These are phyloP conservation scores for Glebionis coronaria DNA, from an alignment of 129 eudicot species.

Conservation along the genomic window DNA sequence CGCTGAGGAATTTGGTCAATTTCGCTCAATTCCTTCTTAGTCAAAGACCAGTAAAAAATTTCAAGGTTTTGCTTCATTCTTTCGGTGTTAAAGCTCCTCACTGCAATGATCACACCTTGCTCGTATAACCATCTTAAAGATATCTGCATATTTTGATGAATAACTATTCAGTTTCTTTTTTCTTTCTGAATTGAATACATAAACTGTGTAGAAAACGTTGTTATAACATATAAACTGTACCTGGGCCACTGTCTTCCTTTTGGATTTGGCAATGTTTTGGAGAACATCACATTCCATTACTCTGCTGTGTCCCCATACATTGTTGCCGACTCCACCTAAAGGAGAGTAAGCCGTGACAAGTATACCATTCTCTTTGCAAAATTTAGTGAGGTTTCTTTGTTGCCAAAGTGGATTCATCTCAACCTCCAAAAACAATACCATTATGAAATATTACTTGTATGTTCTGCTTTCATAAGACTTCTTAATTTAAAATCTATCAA, in stretches of 20 bases:
- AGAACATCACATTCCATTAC: constrained; percentile 29
- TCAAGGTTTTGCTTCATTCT: constrained; percentile 45
- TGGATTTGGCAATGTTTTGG: constrained; percentile 5
- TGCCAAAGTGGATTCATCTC: constrained; percentile 55
- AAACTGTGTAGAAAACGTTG: too few species aligned
- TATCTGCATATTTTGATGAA: constrained; percentile 16
- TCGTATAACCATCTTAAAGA: constrained; percentile 31
- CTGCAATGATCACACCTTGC: constrained; percentile 42
- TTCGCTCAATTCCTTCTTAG: constrained; percentile 17
- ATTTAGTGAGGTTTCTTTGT: constrained; percentile 31
- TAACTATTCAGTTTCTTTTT: too few species aligned
- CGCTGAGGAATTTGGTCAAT: constrained; percentile 43
- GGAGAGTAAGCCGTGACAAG: constrained; percentile 44
- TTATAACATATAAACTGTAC: constrained; percentile 12
- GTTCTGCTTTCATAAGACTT: neutral
- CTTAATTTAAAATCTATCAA: too few species aligned
- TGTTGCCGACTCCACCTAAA: constrained; percentile 39
- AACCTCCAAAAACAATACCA: constrained; percentile 31
- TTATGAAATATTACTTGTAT: neutral
- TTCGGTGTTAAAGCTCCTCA: constrained; percentile 50
- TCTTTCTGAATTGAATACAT: neutral
- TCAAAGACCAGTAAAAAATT: constrained; percentile 45
- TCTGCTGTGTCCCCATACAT: constrained; percentile 45
- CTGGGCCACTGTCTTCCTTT: constrained; percentile 45
- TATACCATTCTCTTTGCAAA: constrained; percentile 37